phyloP scores from a whole-genome alignment of 306 rosid genomes.

The Morella rubra region DNA sequence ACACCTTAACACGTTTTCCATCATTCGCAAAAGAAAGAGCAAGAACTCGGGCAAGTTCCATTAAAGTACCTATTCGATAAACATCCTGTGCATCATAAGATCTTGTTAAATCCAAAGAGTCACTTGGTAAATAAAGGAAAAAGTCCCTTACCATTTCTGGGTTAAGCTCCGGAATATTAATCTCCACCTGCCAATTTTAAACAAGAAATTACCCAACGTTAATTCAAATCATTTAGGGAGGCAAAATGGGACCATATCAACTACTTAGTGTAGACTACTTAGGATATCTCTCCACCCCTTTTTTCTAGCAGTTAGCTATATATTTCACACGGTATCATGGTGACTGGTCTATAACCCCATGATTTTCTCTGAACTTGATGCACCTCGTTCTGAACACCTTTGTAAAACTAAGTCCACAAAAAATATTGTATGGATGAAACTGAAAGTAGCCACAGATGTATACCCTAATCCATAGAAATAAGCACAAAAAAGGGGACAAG shows the following conservation, averaged over 20 bases:
- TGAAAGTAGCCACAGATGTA: background rate
- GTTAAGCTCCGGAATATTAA: slow-evolving; percentile 90
- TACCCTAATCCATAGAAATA: background rate
- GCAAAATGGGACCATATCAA: no score
- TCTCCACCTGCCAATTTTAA: slow-evolving; percentile 73
- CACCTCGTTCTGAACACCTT: background rate
- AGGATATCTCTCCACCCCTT: no score
- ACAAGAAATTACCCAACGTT: slow-evolving; percentile 30
- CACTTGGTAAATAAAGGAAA: slow-evolving; percentile 11
- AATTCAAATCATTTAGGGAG: slow-evolving; percentile 20
- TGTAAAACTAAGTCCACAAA: background rate
- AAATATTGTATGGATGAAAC: background rate
- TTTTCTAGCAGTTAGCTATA: background rate
- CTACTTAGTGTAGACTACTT: no score
- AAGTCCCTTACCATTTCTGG: slow-evolving; percentile 75
- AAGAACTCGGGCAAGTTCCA: slow-evolving; percentile 79
- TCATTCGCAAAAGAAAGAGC: slow-evolving; percentile 96
- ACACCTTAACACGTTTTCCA: slow-evolving; percentile 90
- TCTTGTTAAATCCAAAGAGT: slow-evolving; percentile 34
- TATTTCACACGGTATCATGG: background rate
- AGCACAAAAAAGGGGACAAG: background rate
- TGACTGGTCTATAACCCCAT: background rate
- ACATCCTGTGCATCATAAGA: slow-evolving; percentile 71
- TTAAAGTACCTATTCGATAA: slow-evolving; percentile 92
- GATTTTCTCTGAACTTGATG: slow-evolving; percentile 1